phyloP scores from a whole-genome alignment of 352 stramenopile genomes.

The Globisporangium cylindrosporum region DNA sequence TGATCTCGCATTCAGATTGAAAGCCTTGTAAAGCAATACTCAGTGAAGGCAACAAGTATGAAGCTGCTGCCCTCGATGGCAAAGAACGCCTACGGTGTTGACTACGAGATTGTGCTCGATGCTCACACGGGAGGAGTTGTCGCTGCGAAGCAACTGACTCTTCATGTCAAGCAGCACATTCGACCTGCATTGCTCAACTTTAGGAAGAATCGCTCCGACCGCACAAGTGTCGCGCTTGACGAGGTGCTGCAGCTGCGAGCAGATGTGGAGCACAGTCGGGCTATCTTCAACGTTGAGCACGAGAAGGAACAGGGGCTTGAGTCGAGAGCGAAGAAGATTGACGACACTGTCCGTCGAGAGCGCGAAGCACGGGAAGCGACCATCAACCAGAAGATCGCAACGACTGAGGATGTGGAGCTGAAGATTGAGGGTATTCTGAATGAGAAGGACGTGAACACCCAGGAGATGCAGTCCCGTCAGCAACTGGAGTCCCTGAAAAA shows the following conservation, averaged over 20 bases:
- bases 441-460: constrained; percentile 43
- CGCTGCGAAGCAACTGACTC: constrained; percentile 46
- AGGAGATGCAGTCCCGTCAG: constrained; percentile 39
- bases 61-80: constrained; percentile 84
- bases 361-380: constrained; percentile 40
- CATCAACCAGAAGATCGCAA: constrained; percentile 43
- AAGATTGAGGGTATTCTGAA: constrained; percentile 70
- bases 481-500: constrained; percentile 49
- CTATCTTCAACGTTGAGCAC: constrained; percentile 49
- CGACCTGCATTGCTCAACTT: constrained; percentile 49
- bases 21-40: constrained; percentile 76
- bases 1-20: constrained; percentile 42
- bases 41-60: constrained; percentile 67
- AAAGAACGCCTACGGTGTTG: constrained; percentile 74
- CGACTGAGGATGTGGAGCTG: constrained; percentile 68
- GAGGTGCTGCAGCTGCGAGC: constrained; percentile 51
- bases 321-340: constrained; percentile 46
- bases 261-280: constrained; percentile 50
- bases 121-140: constrained; percentile 54
- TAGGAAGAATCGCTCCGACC: constrained; percentile 61
- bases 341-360: constrained; percentile 52
- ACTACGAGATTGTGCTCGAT: constrained; percentile 77
- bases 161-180: constrained; percentile 69
- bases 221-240: constrained; percentile 53
- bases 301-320: constrained; percentile 51